These are phyloP conservation scores for Amanita pseudoporphyria DNA, from an alignment of 768 basidiomycete genomes.

Conservation along the genomic window DNA sequence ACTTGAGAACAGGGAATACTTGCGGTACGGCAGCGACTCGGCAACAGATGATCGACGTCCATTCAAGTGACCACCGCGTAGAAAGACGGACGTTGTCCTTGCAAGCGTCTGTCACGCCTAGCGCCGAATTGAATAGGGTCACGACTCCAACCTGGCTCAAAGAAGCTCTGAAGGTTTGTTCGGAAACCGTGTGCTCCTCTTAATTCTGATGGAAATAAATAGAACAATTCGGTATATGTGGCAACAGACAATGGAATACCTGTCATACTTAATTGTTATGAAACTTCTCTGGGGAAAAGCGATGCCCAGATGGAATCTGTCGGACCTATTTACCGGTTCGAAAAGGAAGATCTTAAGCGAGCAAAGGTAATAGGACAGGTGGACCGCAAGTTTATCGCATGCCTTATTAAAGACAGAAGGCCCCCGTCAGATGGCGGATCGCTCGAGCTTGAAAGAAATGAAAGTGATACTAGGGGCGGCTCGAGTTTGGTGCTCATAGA, in stretches of 20 bases:
- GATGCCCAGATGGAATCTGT: neutral
- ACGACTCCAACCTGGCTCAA: slow-evolving; percentile 55
- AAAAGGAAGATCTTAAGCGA: slow-evolving; percentile 39
- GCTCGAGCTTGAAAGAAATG: slow-evolving; percentile 5
- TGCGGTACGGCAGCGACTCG: slow-evolving; percentile 22
- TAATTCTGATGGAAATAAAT: neutral
- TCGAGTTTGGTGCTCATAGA: slow-evolving; percentile 69
- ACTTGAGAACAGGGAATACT: slow-evolving; percentile 65
- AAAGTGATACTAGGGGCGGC: slow-evolving; percentile 10
- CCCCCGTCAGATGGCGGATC: slow-evolving; percentile 10
- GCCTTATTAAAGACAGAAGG: slow-evolving; percentile 33
- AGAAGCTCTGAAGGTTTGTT: slow-evolving; percentile 44
- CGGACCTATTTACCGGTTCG: slow-evolving; percentile 5
- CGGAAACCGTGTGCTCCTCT: neutral
- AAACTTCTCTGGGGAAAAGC: slow-evolving; percentile 7
- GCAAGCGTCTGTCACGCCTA: neutral
- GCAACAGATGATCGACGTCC: slow-evolving; percentile 3
- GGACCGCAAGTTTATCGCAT: slow-evolving; percentile 86
- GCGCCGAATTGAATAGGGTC: slow-evolving; percentile 9
- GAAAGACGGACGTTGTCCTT: slow-evolving; percentile 18
- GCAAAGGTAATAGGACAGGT: slow-evolving; percentile 74
- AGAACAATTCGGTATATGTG: slow-evolving; percentile 53
- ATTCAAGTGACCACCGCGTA: slow-evolving; percentile 8
- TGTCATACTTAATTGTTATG: neutral
- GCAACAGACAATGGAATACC: slow-evolving; percentile 39